Evolutionary conservation across 2,329 filamentous ascomycete species (phyloP).

Genomic region (Cladophialophora yegresii): DNA sequence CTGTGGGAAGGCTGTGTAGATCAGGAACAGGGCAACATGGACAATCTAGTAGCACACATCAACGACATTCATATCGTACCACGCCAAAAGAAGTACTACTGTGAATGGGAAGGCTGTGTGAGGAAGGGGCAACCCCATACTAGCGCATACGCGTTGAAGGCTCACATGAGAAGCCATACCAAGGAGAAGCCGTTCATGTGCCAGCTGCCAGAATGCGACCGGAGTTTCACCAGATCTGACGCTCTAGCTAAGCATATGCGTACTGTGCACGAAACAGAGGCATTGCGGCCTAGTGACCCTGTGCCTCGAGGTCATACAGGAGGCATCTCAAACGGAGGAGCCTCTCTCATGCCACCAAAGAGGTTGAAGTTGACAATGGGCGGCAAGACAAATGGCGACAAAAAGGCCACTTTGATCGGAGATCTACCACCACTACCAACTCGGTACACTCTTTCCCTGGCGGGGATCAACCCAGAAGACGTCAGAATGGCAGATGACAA

Average conservation of each 20-base stretch:
- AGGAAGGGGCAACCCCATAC: slow-evolving; percentile 90
- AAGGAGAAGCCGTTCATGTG: slow-evolving; percentile 99
- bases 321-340: slow-evolving; percentile 36
- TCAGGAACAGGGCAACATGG: slow-evolving; percentile 76
- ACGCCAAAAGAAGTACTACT: slow-evolving; percentile 95
- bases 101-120: slow-evolving; percentile 89
- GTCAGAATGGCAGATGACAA: slow-evolving; percentile 38
- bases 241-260: slow-evolving; percentile 98
- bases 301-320: slow-evolving; percentile 46
- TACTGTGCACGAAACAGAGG: slow-evolving; percentile 96
- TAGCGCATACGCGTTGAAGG: slow-evolving; percentile 91
- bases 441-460: slow-evolving; percentile 16
- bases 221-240: slow-evolving; percentile 93
- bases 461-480: slow-evolving; percentile 37
- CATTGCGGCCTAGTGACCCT: slow-evolving; percentile 67
- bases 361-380: slow-evolving; percentile 37
- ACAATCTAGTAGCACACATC: slow-evolving; percentile 76
- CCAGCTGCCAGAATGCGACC: slow-evolving; percentile 92
- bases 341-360: slow-evolving; percentile 25
- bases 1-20: slow-evolving; percentile 74
- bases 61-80: slow-evolving; percentile 93
- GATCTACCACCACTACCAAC: slow-evolving; percentile 36
- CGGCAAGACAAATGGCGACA: slow-evolving; percentile 32
- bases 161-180: slow-evolving; percentile 97
- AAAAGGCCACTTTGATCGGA: slow-evolving; percentile 29